phyloP scores from a whole-genome alignment of 352 stramenopile genomes.

The Globisporangium solare region DNA sequence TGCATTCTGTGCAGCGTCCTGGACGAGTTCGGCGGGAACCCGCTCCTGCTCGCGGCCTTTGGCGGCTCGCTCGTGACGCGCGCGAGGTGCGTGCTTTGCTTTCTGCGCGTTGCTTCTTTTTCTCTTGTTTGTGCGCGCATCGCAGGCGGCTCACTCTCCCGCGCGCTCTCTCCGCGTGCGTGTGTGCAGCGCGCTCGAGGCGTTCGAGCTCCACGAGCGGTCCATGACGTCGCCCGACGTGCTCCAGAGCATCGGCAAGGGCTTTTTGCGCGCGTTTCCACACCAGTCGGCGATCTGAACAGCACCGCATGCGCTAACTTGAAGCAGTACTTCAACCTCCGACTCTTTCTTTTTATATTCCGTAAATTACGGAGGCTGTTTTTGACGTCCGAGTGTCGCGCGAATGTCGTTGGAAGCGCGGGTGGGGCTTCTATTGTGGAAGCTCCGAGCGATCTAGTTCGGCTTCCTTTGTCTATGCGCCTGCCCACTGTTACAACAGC shows the following conservation, averaged over 20 bases:
- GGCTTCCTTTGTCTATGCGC: neutral
- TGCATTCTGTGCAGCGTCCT: conserved; percentile 8
- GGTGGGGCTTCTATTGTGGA: neutral
- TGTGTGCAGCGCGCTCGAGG: conserved; percentile 32
- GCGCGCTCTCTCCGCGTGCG: too few relatives aligned
- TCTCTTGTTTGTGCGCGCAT: too few relatives aligned
- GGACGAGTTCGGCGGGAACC: conserved; percentile 35
- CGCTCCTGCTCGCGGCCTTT: conserved; percentile 63
- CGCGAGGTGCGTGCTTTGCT: conserved; percentile 35
- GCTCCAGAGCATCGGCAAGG: conserved; percentile 58
- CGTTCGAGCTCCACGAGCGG: conserved; percentile 65
- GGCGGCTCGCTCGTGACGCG: conserved; percentile 80
- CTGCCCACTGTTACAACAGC: too few relatives aligned
- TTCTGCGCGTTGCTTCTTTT: too few relatives aligned
- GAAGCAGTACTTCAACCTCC: too few relatives aligned
- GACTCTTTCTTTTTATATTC: neutral
- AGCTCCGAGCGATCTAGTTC: conserved; percentile 3
- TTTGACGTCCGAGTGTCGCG: neutral
- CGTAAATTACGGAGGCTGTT: neutral
- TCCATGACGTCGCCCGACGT: conserved; percentile 86
- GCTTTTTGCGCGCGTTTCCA: conserved; percentile 44
- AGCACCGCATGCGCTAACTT: neutral
- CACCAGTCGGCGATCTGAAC: conserved; percentile 6
- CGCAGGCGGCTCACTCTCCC: too few relatives aligned
- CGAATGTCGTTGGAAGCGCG: conserved; percentile 7